Conservation (phyloP, 2,329 filamentous ascomycete species). For the Aureobasidium uvarum region DNA sequence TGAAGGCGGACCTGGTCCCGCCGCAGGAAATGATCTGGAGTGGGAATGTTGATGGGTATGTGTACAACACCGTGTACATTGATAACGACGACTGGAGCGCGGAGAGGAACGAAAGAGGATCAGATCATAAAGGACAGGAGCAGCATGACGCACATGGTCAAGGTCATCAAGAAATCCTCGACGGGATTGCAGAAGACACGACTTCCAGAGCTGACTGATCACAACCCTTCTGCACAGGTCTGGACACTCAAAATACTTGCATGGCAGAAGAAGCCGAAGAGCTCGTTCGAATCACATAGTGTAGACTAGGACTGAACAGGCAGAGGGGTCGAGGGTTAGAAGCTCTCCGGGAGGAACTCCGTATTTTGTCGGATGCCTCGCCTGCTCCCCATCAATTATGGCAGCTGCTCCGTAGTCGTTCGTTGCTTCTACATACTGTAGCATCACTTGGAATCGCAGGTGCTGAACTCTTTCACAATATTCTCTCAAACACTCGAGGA, state of each 20-base stretch:
- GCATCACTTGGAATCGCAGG: neutral
- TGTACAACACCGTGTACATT: neutral
- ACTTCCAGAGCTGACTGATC: neutral
- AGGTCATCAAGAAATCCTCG: neutral
- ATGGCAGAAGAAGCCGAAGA: neutral
- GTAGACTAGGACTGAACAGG: neutral
- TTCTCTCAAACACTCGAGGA: neutral
- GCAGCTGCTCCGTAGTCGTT: neutral
- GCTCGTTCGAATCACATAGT: neutral
- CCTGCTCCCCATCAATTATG: conserved; percentile 1
- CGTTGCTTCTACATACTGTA: neutral
- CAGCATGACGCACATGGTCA: neutral
- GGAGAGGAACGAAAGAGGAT: neutral
- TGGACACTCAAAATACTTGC: neutral
- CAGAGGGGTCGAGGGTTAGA: neutral
- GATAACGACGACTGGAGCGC: neutral
- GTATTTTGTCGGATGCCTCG: neutral
- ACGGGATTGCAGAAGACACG: neutral
- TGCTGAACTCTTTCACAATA: neutral
- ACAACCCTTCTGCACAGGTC: neutral
- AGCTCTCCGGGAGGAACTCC: neutral
- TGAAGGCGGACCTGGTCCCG: neutral
- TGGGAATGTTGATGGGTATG: neutral
- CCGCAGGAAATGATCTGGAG: neutral
- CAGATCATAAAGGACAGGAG: neutral